Conservation (phyloP, 306 rosid species). For the Alnus glutinosa region DNA sequence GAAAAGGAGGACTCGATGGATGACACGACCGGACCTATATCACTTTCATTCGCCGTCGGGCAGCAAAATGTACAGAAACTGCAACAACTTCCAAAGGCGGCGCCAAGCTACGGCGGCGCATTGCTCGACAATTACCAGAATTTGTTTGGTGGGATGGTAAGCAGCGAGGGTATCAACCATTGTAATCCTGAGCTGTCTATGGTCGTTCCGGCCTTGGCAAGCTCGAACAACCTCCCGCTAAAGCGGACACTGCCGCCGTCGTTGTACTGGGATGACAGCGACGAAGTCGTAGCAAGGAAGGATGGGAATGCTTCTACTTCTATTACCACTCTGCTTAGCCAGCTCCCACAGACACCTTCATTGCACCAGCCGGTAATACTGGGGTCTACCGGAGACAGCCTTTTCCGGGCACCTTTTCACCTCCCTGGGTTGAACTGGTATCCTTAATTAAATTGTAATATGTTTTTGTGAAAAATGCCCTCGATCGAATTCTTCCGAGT, state of each 20-base stretch:
- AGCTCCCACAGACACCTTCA: conserved; percentile 71
- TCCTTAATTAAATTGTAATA: conserved; percentile 30
- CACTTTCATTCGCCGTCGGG: conserved; percentile 40
- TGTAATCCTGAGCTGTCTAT: no score
- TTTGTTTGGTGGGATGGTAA: conserved; percentile 49
- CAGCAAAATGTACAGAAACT: conserved; percentile 39
- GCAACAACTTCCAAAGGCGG: conserved; percentile 50
- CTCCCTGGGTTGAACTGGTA: conserved; percentile 78
- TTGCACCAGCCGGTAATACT: conserved; percentile 65
- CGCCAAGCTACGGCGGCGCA: conserved; percentile 38
- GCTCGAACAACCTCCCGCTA: conserved; percentile 35
- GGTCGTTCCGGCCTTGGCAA: conserved; percentile 23
- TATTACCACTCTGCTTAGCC: conserved; percentile 60
- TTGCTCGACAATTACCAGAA: conserved; percentile 54
- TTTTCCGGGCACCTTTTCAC: conserved; percentile 44
- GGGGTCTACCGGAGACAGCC: conserved; percentile 52
- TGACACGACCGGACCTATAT: conserved; percentile 51
- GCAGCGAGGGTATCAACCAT: conserved; percentile 17
- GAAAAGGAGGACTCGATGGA: conserved; percentile 65
- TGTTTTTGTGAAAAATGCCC: conserved; percentile 33
- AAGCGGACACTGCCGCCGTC: conserved; percentile 57
- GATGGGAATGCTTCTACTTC: conserved; percentile 42
- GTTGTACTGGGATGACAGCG: conserved; percentile 54
- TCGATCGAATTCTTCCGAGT: conserved; percentile 32
- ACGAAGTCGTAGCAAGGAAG: conserved; percentile 32